Evolutionary conservation across 768 basidiomycete genomes (phyloP), one percentile per base, ranked within the genome.

Genomic region (Auricularia sp.): DNA sequence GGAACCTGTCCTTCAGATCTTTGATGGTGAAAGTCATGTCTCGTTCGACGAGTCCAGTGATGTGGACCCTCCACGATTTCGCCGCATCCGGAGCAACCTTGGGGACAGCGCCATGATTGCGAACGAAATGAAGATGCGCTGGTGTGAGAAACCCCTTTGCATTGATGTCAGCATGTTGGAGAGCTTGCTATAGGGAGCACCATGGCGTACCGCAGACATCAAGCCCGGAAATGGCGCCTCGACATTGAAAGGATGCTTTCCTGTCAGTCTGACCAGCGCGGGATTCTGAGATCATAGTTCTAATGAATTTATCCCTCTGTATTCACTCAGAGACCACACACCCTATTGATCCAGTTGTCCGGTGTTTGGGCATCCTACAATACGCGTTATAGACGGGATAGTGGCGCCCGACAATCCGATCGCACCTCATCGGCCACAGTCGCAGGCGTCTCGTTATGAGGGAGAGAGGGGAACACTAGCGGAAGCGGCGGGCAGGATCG

Each of bases 91-190:
- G 71, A n/a, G 76, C 72, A 14, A 86, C 74, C 21, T 71, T 71
- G 1, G 85, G 85, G 3, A 84, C 84, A 1, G 82, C 78, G 11
- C 86, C 85, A 66, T 87, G 85, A 67, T 83, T 86, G 16, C 85
- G 80, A n/a, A 86, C 85, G 69, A 77, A 86, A 73, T 81, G 82
- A 8, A 83, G 75, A 65, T 78, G 75, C 62, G 77, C 77, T 0
- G 85, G 81, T 0, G 85, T 86, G 63, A 86, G 67, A 71, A 86
- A 86, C 13, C 85, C 85, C 67, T 77, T 65, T 6, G 51, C 34
- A 24, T 62, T 16, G 5, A 34, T 16, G 24, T 66, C 16, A 58
- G 59, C 11, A n/a, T 11, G n/a, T 39, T 21, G 11, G 7, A 37
- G 0, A 36, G 35, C 13, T 7, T 39, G 44, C 18, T 42, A 42